These are phyloP conservation scores for Cardiospermum halicacabum DNA, from an alignment of 345 rosid genomes.

Conservation along the genomic window DNA sequence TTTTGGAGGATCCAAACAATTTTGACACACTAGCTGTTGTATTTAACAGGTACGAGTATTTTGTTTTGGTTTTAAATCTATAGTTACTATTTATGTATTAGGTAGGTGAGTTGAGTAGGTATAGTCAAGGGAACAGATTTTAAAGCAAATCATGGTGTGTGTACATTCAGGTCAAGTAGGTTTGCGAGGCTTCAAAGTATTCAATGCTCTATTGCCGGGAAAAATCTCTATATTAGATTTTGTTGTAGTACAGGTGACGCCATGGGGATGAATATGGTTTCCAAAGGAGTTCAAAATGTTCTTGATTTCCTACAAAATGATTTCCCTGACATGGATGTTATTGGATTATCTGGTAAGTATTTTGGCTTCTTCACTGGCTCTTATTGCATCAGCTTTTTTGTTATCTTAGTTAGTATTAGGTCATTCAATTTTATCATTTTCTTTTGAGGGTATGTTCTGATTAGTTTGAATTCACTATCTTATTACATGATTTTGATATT, in stretches of 20 bases:
- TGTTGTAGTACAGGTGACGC: conserved; percentile 87
- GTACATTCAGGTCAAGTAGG: conserved; percentile 64
- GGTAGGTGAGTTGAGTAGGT: neutral
- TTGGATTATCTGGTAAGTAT: conserved; percentile 66
- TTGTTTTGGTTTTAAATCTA: too few species aligned
- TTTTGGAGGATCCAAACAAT: conserved; percentile 60
- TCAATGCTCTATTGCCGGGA: conserved; percentile 69
- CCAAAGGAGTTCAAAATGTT: conserved; percentile 91
- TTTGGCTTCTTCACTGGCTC: neutral
- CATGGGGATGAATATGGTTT: conserved; percentile 98
- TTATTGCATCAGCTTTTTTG: neutral
- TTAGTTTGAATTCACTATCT: neutral
- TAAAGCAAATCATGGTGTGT: neutral
- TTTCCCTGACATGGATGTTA: conserved; percentile 85
- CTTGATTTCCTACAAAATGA: conserved; percentile 67
- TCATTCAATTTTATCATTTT: neutral
- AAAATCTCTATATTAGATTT: conserved; percentile 74
- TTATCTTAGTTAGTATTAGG: neutral
- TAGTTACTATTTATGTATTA: neutral
- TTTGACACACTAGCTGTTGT: conserved; percentile 63
- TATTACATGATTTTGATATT: neutral
- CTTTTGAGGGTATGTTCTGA: neutral
- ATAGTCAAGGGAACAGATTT: too few species aligned
- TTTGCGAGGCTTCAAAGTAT: conserved; percentile 64
- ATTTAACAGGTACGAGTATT: conserved; percentile 60